Conservation (phyloP, 495 filamentous ascomycete species). For the Aspergillus egyptiacus region DNA sequence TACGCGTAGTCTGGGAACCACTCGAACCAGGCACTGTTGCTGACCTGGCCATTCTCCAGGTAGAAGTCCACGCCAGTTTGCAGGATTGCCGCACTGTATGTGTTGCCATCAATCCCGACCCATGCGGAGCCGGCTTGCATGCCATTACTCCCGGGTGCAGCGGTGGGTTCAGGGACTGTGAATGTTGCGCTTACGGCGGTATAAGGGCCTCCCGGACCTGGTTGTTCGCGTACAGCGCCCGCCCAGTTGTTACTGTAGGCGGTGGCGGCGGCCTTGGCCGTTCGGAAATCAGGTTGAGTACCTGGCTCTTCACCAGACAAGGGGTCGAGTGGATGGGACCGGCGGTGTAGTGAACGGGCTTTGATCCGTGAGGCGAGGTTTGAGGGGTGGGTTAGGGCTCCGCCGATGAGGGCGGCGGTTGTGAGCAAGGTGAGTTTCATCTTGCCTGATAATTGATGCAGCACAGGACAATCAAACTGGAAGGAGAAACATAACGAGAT, state of each 20-base stretch:
- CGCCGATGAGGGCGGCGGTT: constrained; percentile 20
- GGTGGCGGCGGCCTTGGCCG: constrained; percentile 20
- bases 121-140: constrained; percentile 53
- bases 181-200: constrained; percentile 50
- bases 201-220: constrained; percentile 41
- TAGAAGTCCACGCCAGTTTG: constrained; percentile 59
- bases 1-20: constrained; percentile 56
- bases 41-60: constrained; percentile 29
- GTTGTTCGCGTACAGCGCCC: constrained; percentile 46
- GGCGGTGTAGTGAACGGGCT: constrained; percentile 23
- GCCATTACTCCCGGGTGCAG: constrained; percentile 20
- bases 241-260: constrained; percentile 58
- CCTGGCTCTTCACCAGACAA: constrained; percentile 11
- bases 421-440: constrained; percentile 14
- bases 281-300: constrained; percentile 16
- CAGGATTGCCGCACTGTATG: constrained; percentile 50
- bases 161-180: constrained; percentile 47
- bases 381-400: constrained; percentile 22
- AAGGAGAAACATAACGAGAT: too few species aligned
- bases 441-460: background rate
- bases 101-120: constrained; percentile 59
- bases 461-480: too few species aligned
- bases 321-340: constrained; percentile 20
- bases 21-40: constrained; percentile 58
- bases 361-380: constrained; percentile 15